Percentiles rank a stretch among this genome's conserved stretches.
Conservation (phyloP, 1,284 basidiomycete species). For the Meripilus lineatus region DNA sequence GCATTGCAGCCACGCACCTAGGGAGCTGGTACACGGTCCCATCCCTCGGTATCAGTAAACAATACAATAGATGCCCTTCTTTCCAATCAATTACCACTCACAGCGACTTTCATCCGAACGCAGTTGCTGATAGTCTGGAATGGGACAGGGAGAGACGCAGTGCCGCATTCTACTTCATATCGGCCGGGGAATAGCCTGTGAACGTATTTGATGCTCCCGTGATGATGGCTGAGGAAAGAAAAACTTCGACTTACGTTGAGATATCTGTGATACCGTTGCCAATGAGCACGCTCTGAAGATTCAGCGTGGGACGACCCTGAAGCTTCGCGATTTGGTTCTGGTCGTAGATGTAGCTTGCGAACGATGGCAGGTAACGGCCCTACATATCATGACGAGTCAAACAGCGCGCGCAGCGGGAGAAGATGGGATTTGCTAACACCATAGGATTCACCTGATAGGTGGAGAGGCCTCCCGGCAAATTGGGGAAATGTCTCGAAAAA, state of each 20-base stretch:
- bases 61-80: neutral
- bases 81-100: conserved; percentile 25
- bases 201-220: no score
- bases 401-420: conserved; percentile 19
- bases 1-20: conserved; percentile 46
- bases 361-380: conserved; percentile 79
- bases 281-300: conserved; percentile 61
- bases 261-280: conserved; percentile 63
- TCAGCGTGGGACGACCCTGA: conserved; percentile 58
- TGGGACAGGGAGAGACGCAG: conserved; percentile 47
- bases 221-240: neutral
- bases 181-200: conserved; percentile 53
- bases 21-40: no score
- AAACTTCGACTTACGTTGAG: conserved; percentile 39
- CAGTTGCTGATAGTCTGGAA: conserved; percentile 54
- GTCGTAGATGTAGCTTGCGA: conserved; percentile 76
- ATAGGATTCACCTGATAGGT: conserved; percentile 71
- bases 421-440: conserved; percentile 34
- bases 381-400: conserved; percentile 24
- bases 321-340: conserved; percentile 54
- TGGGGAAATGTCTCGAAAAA: conserved; percentile 75
- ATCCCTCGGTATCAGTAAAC: no score
- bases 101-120: conserved; percentile 56
- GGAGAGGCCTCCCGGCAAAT: conserved; percentile 58
- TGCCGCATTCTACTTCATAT: conserved; percentile 61